Evolutionary conservation across 495 filamentous ascomycete species (phyloP).

Genomic region (Paragyromitra xinjiangensis): DNA sequence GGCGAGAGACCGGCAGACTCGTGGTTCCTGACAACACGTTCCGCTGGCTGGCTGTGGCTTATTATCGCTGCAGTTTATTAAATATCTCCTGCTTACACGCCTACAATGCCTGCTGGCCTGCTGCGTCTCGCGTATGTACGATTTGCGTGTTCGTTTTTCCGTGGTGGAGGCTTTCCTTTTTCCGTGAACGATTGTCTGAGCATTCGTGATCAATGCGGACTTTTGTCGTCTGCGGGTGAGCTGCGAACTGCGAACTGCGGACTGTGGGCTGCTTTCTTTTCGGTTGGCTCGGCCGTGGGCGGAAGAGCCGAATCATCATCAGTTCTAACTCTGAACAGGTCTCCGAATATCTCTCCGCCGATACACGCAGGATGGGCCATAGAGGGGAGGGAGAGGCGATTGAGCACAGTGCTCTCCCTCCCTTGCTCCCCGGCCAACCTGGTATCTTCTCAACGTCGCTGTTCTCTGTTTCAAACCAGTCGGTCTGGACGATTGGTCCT

Average conservation of each 20-base stretch:
- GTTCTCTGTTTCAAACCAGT: slow-evolving; percentile 19
- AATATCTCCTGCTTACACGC: neutral
- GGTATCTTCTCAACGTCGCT: neutral
- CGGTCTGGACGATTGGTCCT: slow-evolving; percentile 1
- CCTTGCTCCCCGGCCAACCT: neutral
- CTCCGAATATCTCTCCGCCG: too few species aligned
- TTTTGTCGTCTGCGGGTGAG: slow-evolving; percentile 14
- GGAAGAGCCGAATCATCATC: too few species aligned
- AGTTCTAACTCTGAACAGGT: too few species aligned
- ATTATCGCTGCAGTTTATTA: neutral
- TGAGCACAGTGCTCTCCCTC: neutral
- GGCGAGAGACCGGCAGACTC: slow-evolving; percentile 27
- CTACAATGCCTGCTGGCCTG: slow-evolving; percentile 20
- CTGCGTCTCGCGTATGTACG: slow-evolving; percentile 13
- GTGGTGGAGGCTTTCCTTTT: slow-evolving; percentile 34
- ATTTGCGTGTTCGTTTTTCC: slow-evolving; percentile 47
- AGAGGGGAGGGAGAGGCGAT: neutral
- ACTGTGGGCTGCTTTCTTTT: too few species aligned
- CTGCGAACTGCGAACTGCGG: too few species aligned
- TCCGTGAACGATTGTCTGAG: slow-evolving; percentile 24
- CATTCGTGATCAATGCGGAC: slow-evolving; percentile 32
- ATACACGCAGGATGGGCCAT: neutral
- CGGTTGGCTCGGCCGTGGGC: too few species aligned
- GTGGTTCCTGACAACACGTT: slow-evolving; percentile 48
- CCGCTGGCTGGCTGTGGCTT: neutral